Base-by-base conservation (phyloP, 202 grass and related monocot species). In the Brachypodium distachyon region DNA sequence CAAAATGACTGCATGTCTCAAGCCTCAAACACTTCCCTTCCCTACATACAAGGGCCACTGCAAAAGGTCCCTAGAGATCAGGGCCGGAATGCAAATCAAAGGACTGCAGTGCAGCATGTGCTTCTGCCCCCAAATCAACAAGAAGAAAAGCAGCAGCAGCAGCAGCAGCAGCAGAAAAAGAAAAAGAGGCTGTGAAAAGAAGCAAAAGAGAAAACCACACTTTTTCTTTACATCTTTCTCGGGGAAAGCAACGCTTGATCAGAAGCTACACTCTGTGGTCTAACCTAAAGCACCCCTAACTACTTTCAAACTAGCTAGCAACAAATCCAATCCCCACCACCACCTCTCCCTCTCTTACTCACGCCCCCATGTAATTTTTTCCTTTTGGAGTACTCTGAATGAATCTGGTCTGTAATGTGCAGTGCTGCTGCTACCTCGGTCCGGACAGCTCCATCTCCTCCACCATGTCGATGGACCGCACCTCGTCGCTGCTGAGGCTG, bases 401-500 rank as follows among this genome's bases (percentile, higher is more conserved):
- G 44, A 4, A 14, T 7, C 31, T 49, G 13, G 61, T 28, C 69
- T 82, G 36, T 43, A 25, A 3, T 1, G 12, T 9, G 43, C 10
- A 0, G 38, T 0, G 8, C 12, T 21, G 8, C 12, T 21, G 39
- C 86, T 88, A 97, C 88, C 93, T 93, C 19, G 93, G 93, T 16
- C 93, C 93, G 3, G 93, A 97, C 28, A 97, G 90, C 81, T 97
- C 90, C 90, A 97, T 97, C 70, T 87, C 90, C 80, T 97, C 79
- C 49, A 90, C 87, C 90, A 93, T 76, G 61, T 88, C 75, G 21
- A 85, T 50, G 41, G 93, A 93, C 23, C 76, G 17, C 14, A 68
- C 81, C 70, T 84, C 86, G 25, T 88, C 86, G 63, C 81, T 88
- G 81, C 86, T 84, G 2, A 84, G 76, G 81, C 81, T 88, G 80